Base-by-base conservation (phyloP, 805 yeast species). In the Pichia nakasei region DNA sequence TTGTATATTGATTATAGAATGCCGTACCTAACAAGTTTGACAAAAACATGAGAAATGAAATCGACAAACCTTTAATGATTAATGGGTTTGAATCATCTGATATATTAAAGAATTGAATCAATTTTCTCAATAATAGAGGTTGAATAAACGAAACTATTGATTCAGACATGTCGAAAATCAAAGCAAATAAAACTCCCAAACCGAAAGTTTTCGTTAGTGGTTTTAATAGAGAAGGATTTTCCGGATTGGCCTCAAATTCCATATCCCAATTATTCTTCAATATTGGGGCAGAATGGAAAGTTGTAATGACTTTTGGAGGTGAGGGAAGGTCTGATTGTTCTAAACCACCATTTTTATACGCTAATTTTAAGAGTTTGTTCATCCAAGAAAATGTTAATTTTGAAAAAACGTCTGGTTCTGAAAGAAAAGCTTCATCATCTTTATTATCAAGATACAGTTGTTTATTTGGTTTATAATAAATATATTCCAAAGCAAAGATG, bases 341-440 rank as follows among this genome's bases (percentile, higher is more conserved):
- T 29, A 64, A 43, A 4, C 58, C 54, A 21, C 57, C 52, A 27
- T 65, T 67, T 17, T 51, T 49, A 38, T 65, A 65, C 1, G 97
- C 97, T 42, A 76, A 76, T 52, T 67, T 75, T 81, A 93, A 86
- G 55, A 93, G 66, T 1, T 75, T 78, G 19, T 87, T 79, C 95
- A 93, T 86, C 97, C 98, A 93, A 22, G 80, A 66, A 60, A 93
- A 91, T 0, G 95, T 81, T 41, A 91, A 67, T 42, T 75, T 69
- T 3, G 95, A 82, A 50, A 91, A 76, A 15, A 88, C 66, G 58
- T 89, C 80, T 12, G 87, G 59, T 2, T 48, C 46, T 4, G 52
- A 37, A 5, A 43, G 32, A 2, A 51, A 29, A 34, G 50, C 50
- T 32, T 63, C 66, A 7, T 59, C 45, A 11, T 52, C 60, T 8